Evolutionary conservation across 2,329 filamentous ascomycete genomes (phyloP).

Genomic region (Mycosphaerelloides madeirae): DNA sequence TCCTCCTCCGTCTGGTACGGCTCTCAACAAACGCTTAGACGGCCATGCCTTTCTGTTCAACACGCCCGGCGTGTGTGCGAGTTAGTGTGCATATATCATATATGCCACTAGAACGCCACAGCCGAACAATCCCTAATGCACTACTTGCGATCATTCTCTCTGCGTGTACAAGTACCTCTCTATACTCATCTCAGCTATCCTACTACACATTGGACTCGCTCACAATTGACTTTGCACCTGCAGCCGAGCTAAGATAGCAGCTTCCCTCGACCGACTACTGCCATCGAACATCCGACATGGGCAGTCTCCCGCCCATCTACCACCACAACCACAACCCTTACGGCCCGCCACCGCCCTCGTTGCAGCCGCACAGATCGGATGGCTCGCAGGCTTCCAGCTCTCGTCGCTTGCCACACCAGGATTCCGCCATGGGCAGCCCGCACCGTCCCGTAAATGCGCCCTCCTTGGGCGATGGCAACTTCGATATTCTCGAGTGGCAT

Average conservation of each 20-base stretch:
- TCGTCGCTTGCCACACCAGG: not conserved
- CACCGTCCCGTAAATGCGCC: conserved; percentile 7
- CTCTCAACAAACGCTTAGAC: too few relatives aligned
- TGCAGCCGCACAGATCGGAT: conserved; percentile 2
- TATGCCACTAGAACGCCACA: too few relatives aligned
- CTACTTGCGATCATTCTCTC: too few relatives aligned
- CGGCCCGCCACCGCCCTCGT: not conserved
- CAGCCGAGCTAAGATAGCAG: not conserved
- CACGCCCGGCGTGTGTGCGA: too few relatives aligned
- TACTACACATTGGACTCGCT: not conserved
- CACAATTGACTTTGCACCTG: not conserved
- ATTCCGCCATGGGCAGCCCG: conserved; percentile 15
- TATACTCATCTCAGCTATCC: not conserved
- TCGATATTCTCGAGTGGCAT: conserved; percentile 91
- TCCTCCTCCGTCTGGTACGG: too few relatives aligned
- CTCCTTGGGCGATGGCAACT: conserved; percentile 42
- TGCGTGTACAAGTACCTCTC: not conserved
- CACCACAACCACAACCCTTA: not conserved
- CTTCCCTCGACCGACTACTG: not conserved
- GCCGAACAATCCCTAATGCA: too few relatives aligned
- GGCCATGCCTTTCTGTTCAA: too few relatives aligned
- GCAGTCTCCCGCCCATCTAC: conserved; percentile 1
- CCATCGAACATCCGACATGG: not conserved
- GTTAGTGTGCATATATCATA: too few relatives aligned
- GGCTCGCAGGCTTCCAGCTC: conserved; percentile 1